phyloP scores from a whole-genome alignment of 140 eudicot species.

The Ambrosia hybrid region DNA sequence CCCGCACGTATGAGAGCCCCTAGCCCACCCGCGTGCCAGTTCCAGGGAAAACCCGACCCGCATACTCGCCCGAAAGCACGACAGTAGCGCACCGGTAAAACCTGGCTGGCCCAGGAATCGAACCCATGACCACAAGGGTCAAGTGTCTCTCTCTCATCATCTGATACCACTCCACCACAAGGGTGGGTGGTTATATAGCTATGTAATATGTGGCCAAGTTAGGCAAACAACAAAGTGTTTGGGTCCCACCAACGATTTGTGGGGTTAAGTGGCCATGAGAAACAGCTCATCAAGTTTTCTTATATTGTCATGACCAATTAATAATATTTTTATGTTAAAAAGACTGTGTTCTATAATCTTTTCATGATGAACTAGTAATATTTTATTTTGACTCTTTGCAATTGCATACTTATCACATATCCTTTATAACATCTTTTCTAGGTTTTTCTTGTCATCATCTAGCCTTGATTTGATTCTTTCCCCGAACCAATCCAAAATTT shows the following conservation, averaged over 20 bases:
- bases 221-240: slow-evolving; percentile 28
- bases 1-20: too few relatives aligned
- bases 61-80: too few relatives aligned
- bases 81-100: too few relatives aligned
- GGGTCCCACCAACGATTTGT: slow-evolving; percentile 13
- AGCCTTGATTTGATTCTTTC: slow-evolving; percentile 17
- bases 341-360: background rate
- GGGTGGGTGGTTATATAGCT: too few relatives aligned
- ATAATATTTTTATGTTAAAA: background rate
- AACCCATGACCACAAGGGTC: too few relatives aligned
- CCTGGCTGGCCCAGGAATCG: too few relatives aligned
- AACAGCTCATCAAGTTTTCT: slow-evolving; percentile 27
- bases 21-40: too few relatives aligned
- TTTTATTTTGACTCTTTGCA: slow-evolving; percentile 11
- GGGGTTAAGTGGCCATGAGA: slow-evolving; percentile 21
- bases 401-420: slow-evolving; percentile 24
- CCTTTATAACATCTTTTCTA: slow-evolving; percentile 11
- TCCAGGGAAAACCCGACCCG: too few relatives aligned
- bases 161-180: too few relatives aligned
- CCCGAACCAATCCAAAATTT: slow-evolving; percentile 20
- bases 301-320: background rate
- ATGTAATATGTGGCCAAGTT: slow-evolving; percentile 11
- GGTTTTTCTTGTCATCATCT: slow-evolving; percentile 29
- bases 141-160: too few relatives aligned
- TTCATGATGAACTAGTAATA: background rate